These are phyloP conservation scores for Talaromyces trachyspermus DNA, from an alignment of 495 filamentous ascomycete species.

Conservation along the genomic window DNA sequence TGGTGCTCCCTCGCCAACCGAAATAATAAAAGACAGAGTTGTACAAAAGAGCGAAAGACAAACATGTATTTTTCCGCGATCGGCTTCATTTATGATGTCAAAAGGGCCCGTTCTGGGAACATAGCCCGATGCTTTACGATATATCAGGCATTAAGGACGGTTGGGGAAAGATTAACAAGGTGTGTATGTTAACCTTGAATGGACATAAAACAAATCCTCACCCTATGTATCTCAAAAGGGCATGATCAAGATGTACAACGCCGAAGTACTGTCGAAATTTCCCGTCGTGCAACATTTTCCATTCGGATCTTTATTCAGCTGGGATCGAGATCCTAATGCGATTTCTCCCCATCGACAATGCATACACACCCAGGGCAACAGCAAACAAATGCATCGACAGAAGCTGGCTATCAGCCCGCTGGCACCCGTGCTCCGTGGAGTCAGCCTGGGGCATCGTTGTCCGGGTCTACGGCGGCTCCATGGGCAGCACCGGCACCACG, in stretches of 20 bases:
- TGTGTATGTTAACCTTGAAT: constrained; percentile 20
- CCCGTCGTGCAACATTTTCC: constrained; percentile 66
- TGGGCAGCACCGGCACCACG: constrained; percentile 29
- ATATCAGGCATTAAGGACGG: constrained; percentile 83
- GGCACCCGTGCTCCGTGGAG: constrained; percentile 45
- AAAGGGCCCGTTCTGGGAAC: constrained; percentile 98
- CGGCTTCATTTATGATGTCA: constrained; percentile 97
- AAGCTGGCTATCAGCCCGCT: constrained; percentile 10
- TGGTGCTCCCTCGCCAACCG: constrained; percentile 60
- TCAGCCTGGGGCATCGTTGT: constrained; percentile 14
- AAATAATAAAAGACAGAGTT: constrained; percentile 55
- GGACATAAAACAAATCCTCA: constrained; percentile 9
- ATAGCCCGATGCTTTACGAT: constrained; percentile 91
- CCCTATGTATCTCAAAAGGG: constrained; percentile 30
- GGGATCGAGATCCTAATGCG: constrained; percentile 67
- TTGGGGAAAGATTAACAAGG: constrained; percentile 99
- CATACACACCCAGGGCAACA: constrained; percentile 55
- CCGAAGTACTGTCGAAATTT: constrained; percentile 62
- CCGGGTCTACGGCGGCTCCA: constrained; percentile 33
- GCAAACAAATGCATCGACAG: constrained; percentile 15
- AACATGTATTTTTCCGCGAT: constrained; percentile 99
- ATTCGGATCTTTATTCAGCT: constrained; percentile 74
- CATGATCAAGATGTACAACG: constrained; percentile 70
- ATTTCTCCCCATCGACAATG: constrained; percentile 33
- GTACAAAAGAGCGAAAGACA: constrained; percentile 59